Conservation (phyloP, 106 monocot genomes). For the Allium fistulosum region DNA sequence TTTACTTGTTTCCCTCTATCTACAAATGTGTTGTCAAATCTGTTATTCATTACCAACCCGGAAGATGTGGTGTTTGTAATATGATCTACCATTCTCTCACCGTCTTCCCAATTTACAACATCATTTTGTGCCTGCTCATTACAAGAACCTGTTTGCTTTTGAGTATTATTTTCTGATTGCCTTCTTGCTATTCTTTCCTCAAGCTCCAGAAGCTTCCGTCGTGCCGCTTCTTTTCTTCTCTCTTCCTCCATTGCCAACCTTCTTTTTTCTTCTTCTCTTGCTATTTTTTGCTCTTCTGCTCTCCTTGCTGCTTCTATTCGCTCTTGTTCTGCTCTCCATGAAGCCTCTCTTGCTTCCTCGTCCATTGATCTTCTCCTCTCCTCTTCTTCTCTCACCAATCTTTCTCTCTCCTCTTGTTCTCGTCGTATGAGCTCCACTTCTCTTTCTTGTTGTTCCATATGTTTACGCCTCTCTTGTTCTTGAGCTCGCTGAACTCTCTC, state of each 20-base stretch:
- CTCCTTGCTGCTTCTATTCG: slow-evolving; percentile 52
- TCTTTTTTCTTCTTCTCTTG: slow-evolving; percentile 82
- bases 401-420: slow-evolving; percentile 88
- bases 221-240: slow-evolving; percentile 84
- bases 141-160: background rate
- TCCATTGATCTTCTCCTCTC: slow-evolving; percentile 59
- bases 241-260: slow-evolving; percentile 68
- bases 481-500: slow-evolving; percentile 78
- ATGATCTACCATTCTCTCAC: slow-evolving; percentile 47
- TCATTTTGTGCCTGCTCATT: slow-evolving; percentile 2
- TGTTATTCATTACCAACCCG: slow-evolving; percentile 45
- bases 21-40: slow-evolving; percentile 22
- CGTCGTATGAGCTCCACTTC: slow-evolving; percentile 65
- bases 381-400: slow-evolving; percentile 63
- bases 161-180: slow-evolving; percentile 33
- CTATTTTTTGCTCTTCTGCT: slow-evolving; percentile 64
- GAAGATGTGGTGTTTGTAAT: slow-evolving; percentile 34
- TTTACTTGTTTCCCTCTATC: slow-evolving; percentile 38
- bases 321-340: slow-evolving; percentile 78
- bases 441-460: slow-evolving; percentile 66
- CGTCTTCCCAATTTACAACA: slow-evolving; percentile 46
- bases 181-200: slow-evolving; percentile 78
- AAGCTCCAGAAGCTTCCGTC: slow-evolving; percentile 72
- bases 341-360: slow-evolving; percentile 74
- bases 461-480: slow-evolving; percentile 72